Evolutionary conservation across 495 filamentous ascomycete genomes (phyloP).

Genomic region (Collariella sp.): DNA sequence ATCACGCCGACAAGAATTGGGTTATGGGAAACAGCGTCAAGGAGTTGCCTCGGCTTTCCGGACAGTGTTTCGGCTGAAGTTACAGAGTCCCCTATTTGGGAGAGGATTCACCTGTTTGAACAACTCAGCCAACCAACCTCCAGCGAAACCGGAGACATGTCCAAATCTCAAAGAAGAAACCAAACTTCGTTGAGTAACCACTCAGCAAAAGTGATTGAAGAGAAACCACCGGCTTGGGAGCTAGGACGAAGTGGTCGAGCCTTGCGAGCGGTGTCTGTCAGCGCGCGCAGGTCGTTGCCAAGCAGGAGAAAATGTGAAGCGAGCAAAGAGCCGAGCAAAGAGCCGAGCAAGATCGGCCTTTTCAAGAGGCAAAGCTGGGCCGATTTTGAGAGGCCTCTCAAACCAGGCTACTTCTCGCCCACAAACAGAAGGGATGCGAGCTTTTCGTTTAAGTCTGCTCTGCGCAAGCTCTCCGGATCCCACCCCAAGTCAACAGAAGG

Average conservation of each 20-base stretch:
- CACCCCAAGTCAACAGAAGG: not conserved
- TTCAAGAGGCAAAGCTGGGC: not conserved
- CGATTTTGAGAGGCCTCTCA: not conserved
- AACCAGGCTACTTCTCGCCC: not conserved
- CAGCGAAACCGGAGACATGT: not conserved
- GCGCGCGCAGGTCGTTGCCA: not conserved
- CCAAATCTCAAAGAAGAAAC: not conserved
- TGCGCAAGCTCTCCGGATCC: constrained; percentile 4
- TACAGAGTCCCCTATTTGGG: constrained; percentile 27
- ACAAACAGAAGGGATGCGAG: not conserved
- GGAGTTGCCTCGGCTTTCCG: not conserved
- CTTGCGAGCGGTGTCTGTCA: constrained; percentile 12
- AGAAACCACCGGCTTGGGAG: not conserved
- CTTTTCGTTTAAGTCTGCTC: not conserved
- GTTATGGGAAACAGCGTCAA: not conserved
- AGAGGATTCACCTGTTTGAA: constrained; percentile 31
- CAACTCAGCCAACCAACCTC: constrained; percentile 11
- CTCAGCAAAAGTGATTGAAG: not conserved
- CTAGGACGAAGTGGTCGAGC: constrained; percentile 13
- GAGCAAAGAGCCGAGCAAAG: not conserved
- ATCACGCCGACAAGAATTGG: not conserved
- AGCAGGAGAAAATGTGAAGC: not conserved
- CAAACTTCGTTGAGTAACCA: constrained; percentile 5
- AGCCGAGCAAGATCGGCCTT: too few species aligned
- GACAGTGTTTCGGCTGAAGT: not conserved